Evolutionary conservation across 1,284 basidiomycete species (phyloP), one percentile per base, ranked within the genome.

Genomic region (Cutaneotrichosporon spelunceum): DNA sequence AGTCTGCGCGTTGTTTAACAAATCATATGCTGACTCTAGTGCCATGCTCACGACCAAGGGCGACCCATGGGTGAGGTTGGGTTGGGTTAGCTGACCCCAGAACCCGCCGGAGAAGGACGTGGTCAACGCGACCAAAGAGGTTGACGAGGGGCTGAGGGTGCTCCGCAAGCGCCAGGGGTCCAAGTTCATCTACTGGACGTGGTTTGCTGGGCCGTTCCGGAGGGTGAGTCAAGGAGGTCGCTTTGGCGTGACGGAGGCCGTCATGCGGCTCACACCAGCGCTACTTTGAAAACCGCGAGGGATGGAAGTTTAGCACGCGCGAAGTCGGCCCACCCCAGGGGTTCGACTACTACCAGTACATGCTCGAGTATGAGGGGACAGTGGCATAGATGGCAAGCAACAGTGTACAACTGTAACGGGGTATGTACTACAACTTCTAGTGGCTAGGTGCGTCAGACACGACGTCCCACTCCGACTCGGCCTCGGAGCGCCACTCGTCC

Each of bases 21-120:
- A 27, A 9, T 3, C 9, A 10, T 13, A 23, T 48, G 23, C 57
- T 64, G 34, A 65, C 54, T 6, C 26, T 56, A 78, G 77, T 75
- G 91, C 92, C 0, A 90, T 96, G 88, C 86, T 94, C 84, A 89
- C 91, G 0, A 83, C 85, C 0, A 91, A 91, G 76, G 88, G 89
- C 9, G 89, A 93, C 72, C 88, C 92, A 65, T 94, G 92, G 92
- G 91, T 91, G 68, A 64, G 84, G 26, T 2, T 24, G 8, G 13
- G 8, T 4, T 7, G 4, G 27, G 16, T 4, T 4, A 39, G n/a
- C 60, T 59, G 42, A 61, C 59, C 56, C 21, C 70, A 92, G 91
- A 86, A 94, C 74, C 93, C 92, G 13, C 86, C 90, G 1, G 81
- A 87, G 62, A 84, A 89, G 68, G 85, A 91, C 36, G 77, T 93